phyloP scores from a whole-genome alignment of 495 filamentous ascomycete genomes.

The Aspergillus baeticus region DNA sequence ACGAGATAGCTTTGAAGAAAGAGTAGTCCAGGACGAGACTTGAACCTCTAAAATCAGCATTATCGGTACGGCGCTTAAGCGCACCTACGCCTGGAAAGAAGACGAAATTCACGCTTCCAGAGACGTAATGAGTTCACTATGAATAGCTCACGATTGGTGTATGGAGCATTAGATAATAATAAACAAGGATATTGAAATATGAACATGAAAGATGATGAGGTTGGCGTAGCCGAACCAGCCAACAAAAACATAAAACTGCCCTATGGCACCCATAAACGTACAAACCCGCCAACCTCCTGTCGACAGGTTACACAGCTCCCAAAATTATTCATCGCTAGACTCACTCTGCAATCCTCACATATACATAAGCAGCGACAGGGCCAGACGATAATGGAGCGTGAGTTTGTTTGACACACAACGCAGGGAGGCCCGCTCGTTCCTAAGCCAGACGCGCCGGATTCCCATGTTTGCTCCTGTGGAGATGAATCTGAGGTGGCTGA shows the following conservation, averaged over 20 bases:
- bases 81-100: neutral
- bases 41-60: too few species aligned
- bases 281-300: constrained; percentile 80
- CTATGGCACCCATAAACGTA: constrained; percentile 85
- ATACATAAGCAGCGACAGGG: constrained; percentile 91
- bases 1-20: neutral
- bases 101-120: neutral
- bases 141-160: neutral
- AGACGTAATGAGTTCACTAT: neutral
- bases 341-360: constrained; percentile 92
- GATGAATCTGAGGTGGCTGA: too few species aligned
- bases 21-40: neutral
- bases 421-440: constrained; percentile 79
- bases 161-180: neutral
- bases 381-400: constrained; percentile 91
- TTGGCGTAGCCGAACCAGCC: neutral
- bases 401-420: constrained; percentile 87
- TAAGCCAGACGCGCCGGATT: constrained; percentile 66
- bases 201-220: constrained; percentile 7
- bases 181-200: constrained; percentile 7
- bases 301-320: constrained; percentile 93
- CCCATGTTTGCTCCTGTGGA: constrained; percentile 53
- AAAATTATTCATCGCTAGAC: constrained; percentile 94
- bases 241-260: neutral
- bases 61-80: neutral